These are phyloP conservation scores for Diaporthe sp. DNA, from an alignment of 2,329 filamentous ascomycete genomes.

Conservation along the genomic window DNA sequence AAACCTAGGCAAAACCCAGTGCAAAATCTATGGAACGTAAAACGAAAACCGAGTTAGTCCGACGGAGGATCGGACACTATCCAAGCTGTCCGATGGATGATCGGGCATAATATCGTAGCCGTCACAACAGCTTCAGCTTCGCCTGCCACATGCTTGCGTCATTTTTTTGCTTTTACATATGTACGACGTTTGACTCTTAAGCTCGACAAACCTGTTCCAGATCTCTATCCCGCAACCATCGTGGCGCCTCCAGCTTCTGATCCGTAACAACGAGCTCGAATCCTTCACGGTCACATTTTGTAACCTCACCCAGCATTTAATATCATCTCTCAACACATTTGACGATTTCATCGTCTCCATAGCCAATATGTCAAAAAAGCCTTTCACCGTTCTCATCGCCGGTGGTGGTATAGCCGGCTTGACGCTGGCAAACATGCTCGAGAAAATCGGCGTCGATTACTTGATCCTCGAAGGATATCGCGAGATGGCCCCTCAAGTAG, in stretches of 20 bases:
- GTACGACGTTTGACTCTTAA: not conserved
- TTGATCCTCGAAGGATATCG: conserved; percentile 60
- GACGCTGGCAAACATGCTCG: conserved; percentile 58
- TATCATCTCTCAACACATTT: not conserved
- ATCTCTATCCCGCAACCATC: not conserved
- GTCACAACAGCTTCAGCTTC: not conserved
- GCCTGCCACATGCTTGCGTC: not conserved
- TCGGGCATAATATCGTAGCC: not conserved
- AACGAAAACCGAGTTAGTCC: not conserved
- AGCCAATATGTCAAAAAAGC: not conserved
- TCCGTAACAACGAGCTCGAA: not conserved
- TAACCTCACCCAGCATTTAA: not conserved
- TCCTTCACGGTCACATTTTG: not conserved
- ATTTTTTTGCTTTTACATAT: not conserved
- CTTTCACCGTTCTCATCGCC: conserved; percentile 58
- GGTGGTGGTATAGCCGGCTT: conserved; percentile 65
- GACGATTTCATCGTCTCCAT: not conserved
- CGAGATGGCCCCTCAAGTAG: conserved; percentile 59
- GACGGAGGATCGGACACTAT: not conserved
- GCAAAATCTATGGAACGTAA: not conserved
- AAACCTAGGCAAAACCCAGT: not conserved
- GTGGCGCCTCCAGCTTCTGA: not conserved
- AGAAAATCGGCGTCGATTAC: conserved; percentile 61
- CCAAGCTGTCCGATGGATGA: not conserved
- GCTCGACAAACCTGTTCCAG: not conserved